Percentiles rank a stretch among this genome's conserved stretches.
phyloP scores from a whole-genome alignment of 768 basidiomycete genomes.

The Suillus plorans region DNA sequence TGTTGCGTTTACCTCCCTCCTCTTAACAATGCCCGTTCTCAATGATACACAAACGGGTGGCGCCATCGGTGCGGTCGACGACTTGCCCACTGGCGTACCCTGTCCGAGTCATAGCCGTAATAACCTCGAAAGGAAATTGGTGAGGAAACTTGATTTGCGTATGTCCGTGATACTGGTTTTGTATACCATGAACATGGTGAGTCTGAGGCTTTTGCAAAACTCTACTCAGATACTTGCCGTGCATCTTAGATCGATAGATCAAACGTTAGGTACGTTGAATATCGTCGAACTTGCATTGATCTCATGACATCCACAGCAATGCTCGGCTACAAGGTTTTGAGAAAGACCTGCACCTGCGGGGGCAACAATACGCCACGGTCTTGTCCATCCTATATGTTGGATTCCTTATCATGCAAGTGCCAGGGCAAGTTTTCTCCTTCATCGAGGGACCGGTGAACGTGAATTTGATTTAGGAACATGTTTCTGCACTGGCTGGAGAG shows the following conservation, averaged over 20 bases:
- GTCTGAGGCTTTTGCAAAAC: neutral
- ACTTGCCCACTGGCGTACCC: neutral
- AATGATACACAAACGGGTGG: neutral
- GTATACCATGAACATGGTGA: conserved; percentile 12
- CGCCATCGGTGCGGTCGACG: neutral
- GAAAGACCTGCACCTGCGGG: conserved; percentile 17
- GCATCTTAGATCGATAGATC: conserved; percentile 9
- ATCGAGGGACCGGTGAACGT: neutral
- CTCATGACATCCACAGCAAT: conserved; percentile 3
- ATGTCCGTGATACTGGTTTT: conserved; percentile 10
- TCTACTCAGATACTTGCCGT: neutral
- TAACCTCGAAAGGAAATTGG: conserved; percentile 3
- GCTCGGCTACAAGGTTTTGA: conserved; percentile 22
- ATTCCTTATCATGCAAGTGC: conserved; percentile 27
- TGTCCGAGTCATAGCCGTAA: neutral
- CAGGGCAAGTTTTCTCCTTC: conserved; percentile 6
- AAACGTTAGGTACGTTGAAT: conserved; percentile 2
- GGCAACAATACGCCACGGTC: conserved; percentile 23
- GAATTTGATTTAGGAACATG: conserved; percentile 23
- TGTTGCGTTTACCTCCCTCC: neutral
- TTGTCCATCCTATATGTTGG: conserved; percentile 26
- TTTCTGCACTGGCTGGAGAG: conserved; percentile 30
- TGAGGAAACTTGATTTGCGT: conserved; percentile 11
- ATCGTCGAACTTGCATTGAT: neutral
- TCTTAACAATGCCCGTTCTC: neutral